Percentiles rank a stretch among this genome's conserved stretches.
Evolutionary conservation across 1,284 basidiomycete genomes (phyloP).

Genomic region (Peniophora sp.): DNA sequence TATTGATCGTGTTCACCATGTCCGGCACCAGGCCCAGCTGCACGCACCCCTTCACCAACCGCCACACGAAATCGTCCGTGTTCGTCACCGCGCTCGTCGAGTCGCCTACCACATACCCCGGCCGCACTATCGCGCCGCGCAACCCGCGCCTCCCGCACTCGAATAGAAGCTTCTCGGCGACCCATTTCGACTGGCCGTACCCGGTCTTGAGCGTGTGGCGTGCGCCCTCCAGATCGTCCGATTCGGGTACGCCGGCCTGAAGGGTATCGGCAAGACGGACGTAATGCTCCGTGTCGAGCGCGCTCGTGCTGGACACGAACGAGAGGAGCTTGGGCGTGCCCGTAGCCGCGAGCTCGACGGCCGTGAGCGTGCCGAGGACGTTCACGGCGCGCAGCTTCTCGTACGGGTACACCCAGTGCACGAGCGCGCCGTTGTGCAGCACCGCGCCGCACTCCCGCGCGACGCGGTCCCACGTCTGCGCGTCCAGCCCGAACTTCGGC

Average conservation of each 20-base stretch:
- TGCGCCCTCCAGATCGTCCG: conserved; percentile 88
- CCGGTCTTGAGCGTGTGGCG: conserved; percentile 75
- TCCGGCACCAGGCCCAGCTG: conserved; percentile 95
- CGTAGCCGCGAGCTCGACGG: conserved; percentile 72
- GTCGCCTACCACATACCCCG: conserved; percentile 96
- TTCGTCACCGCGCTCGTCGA: conserved; percentile 89
- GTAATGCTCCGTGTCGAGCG: conserved; percentile 88
- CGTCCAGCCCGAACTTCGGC: conserved; percentile 70
- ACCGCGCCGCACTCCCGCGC: conserved; percentile 77
- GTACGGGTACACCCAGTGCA: conserved; percentile 99
- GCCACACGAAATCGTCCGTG: conserved; percentile 99
- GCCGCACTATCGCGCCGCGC: conserved; percentile 83
- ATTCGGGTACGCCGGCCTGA: conserved; percentile 74
- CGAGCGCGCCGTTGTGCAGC: conserved; percentile 94
- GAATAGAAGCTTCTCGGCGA: conserved; percentile 90
- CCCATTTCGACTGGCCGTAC: conserved; percentile 99
- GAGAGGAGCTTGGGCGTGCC: conserved; percentile 78
- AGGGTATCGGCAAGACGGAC: conserved; percentile 79
- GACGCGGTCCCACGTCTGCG: conserved; percentile 61
- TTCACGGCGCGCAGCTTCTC: conserved; percentile 89
- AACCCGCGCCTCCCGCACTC: conserved; percentile 86
- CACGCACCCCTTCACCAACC: conserved; percentile 94
- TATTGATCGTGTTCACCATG: conserved; percentile 98
- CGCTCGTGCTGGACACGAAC: conserved; percentile 93
- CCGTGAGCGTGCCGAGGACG: conserved; percentile 83